Base-by-base conservation (phyloP, 2,329 filamentous ascomycete species). In the Cordyceps cateniannulata region DNA sequence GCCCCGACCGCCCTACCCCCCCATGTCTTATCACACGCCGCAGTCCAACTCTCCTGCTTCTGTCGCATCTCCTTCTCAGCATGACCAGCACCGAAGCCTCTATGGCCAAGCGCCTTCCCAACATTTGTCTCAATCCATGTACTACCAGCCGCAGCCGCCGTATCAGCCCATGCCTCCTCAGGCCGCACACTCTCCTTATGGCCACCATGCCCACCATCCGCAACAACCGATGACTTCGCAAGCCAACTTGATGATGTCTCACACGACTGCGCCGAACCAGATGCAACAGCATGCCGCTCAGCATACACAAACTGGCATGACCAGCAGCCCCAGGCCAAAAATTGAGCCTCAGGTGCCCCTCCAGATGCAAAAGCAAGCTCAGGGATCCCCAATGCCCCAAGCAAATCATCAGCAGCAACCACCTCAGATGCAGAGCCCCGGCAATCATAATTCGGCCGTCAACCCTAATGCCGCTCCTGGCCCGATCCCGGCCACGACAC, bases 31-130 rank as follows among this genome's bases (percentile, higher is more conserved):
- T 73, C 91, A 97, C 75, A 96, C 93, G 20, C 92, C 93, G 60
- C 93, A 97, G 77, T 96, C 93, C 61, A 96, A 93, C 75, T 96
- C 93, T 60, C 93, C 93, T 53, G 91, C 91, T 44, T 96, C 93
- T 55, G 93, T 97, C 68, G 90, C 93, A 65, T 97, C 93, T 38
- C 88, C 91, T 24, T 91, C 92, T 62, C 84, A 86, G 61, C 92
- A 96, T 75, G 93, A 98, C 71, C 91, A 93, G 70, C 91, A 96
- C 77, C 83, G 93, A 67, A 88, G 86, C 69, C 84, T 98, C 71
- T 98, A 97, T 75, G 88, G 85, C 40, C 89, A 93, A 69, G 88
- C 89, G 55, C 78, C 86, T 42, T 85, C 89, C 60, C 90, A 95
- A 73, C 85, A 96, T 75, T 84, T 90, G 67, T 90, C 89, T 66